Base-by-base conservation (phyloP, 2,329 filamentous ascomycete genomes). In the Colletotrichum salicis region DNA sequence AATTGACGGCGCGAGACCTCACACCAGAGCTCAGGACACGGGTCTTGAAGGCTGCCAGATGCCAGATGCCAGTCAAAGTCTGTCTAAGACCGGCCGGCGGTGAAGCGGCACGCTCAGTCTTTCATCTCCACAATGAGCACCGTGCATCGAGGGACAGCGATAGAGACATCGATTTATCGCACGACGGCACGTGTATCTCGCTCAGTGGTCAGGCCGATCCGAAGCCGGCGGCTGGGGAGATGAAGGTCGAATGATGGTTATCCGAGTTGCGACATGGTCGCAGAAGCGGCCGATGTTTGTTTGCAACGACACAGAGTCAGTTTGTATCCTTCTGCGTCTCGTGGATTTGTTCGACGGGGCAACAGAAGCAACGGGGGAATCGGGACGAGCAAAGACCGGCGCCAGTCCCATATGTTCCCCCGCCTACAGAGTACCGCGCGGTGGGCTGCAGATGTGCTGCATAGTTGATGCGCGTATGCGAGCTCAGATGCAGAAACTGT, bases 91-190 rank as follows among this genome's bases (percentile, higher is more conserved):
- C 64, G 33, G 54, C 41, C 48, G 59, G 69, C 65, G 69, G 69
- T 71, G 69, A 71, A 69, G 64, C 69, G 58, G 65, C 52, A 64
- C 54, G 69, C 64, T 69, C 54, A 71, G 69, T 71, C 29, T 35
- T 64, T 71, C 69, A 71, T 71, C 65, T 71, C 64, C 69, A 69
- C 69, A 71, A 64, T 60, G 58, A 37, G 65, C 59, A 64, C 65
- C 35, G 69, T 64, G 69, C 54, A 45, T 59, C 55, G 57, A 60
- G 31, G 55, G 29, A 61, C 45, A 66, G 63, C 37, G n/a, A 57
- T 58, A 71, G 58, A 37, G 37, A 35, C 48, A 68, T 63, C 54
- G 48, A 54, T 63, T 67, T 57, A 35, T 27, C 41, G 48, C 57
- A 66, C 24, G 41, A 27, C 31, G 37, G 64, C 58, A 71, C 65